phyloP scores from a whole-genome alignment of 1,139 yeast species.

The Debaryomycetaceae sp. region DNA sequence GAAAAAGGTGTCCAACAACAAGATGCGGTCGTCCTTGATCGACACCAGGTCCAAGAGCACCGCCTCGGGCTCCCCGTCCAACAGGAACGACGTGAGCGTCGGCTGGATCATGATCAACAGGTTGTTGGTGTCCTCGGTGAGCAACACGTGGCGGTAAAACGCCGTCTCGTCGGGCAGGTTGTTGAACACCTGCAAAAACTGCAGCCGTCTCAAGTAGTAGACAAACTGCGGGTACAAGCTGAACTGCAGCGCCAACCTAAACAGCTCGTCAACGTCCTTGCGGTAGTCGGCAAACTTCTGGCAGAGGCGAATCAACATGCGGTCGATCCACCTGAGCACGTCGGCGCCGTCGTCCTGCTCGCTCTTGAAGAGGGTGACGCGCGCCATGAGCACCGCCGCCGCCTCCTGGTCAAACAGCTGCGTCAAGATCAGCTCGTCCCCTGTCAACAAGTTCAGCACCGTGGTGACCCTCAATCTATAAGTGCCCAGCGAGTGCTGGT shows the following conservation, averaged over 20 bases:
- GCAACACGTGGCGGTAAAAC: slow-evolving; percentile 87
- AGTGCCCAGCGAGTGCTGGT: slow-evolving; percentile 77
- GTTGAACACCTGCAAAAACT: slow-evolving; percentile 92
- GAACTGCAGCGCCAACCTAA: slow-evolving; percentile 45
- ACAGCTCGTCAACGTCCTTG: slow-evolving; percentile 44
- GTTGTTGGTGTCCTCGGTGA: slow-evolving; percentile 87
- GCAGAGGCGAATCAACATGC: slow-evolving; percentile 48
- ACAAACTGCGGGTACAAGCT: slow-evolving; percentile 85
- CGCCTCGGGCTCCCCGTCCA: slow-evolving; percentile 80
- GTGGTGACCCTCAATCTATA: slow-evolving; percentile 92
- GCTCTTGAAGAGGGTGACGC: slow-evolving; percentile 87
- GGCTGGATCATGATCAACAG: slow-evolving; percentile 98
- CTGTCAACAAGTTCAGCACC: slow-evolving; percentile 58
- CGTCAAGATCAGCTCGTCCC: slow-evolving; percentile 46
- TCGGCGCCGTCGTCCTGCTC: slow-evolving; percentile 63
- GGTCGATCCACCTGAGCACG: slow-evolving; percentile 49
- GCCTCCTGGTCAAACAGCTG: slow-evolving; percentile 96
- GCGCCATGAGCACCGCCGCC: slow-evolving; percentile 92
- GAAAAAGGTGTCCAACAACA: slow-evolving; percentile 91
- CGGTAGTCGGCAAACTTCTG: slow-evolving; percentile 50
- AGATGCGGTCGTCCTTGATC: slow-evolving; percentile 80
- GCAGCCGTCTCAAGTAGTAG: slow-evolving; percentile 93
- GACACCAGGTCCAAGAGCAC: slow-evolving; percentile 94
- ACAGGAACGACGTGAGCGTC: slow-evolving; percentile 80
- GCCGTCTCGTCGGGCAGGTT: slow-evolving; percentile 99